Conservation (phyloP, 208 protist genomes). For the Wallacemonas sp. region DNA sequence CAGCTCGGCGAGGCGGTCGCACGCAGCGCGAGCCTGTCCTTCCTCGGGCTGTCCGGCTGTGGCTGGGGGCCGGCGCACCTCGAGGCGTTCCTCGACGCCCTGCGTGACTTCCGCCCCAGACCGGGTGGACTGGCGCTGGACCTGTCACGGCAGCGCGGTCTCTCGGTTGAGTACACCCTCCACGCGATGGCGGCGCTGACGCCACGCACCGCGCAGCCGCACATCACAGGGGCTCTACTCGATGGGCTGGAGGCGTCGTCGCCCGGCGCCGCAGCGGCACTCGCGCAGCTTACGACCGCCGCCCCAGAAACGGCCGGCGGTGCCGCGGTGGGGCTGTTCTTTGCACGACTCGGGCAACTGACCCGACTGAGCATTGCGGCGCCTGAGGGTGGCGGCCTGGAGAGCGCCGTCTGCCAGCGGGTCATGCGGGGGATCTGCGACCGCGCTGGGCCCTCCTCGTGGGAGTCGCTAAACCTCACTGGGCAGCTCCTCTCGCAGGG, state of each 20-base stretch:
- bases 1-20: conserved; percentile 36
- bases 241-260: neutral
- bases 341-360: conserved; percentile 26
- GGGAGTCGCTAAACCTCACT: conserved; percentile 31
- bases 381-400: conserved; percentile 17
- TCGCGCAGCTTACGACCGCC: conserved; percentile 8
- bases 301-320: conserved; percentile 27
- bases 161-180: conserved; percentile 3
- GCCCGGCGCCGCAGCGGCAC: neutral
- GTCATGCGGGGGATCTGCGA: conserved; percentile 39
- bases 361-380: conserved; percentile 28
- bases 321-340: conserved; percentile 25
- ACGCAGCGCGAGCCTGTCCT: conserved; percentile 18
- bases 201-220: neutral
- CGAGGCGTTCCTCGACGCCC: conserved; percentile 25
- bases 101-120: conserved; percentile 31
- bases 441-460: conserved; percentile 8
- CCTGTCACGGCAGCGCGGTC: conserved; percentile 25
- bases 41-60: conserved; percentile 45
- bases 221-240: conserved; percentile 33
- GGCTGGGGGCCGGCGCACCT: conserved; percentile 38
- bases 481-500: conserved; percentile 15
- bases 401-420: conserved; percentile 24
- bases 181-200: neutral
- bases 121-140: conserved; percentile 36